A percentile compares a stretch with the other conserved stretches of the same genome.
Evolutionary conservation across 345 rosid genomes (phyloP).

Genomic region (Euphorbia lathyris): DNA sequence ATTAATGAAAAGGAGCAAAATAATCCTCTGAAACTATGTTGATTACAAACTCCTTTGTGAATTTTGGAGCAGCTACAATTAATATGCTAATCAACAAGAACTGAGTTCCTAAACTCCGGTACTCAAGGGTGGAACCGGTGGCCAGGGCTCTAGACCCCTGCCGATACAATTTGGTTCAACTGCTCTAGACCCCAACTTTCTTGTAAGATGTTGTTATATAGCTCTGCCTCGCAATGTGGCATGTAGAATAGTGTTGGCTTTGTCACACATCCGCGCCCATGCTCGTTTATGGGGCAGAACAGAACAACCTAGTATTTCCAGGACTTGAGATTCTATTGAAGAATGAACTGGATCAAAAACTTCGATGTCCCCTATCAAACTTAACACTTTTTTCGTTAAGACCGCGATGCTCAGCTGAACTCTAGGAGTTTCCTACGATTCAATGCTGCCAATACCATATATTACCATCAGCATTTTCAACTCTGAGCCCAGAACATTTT

Average conservation of each 20-base stretch:
- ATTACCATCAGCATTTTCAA: no score
- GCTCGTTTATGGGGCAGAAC: conserved; percentile 72
- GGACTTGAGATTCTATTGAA: conserved; percentile 53
- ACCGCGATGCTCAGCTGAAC: conserved; percentile 73
- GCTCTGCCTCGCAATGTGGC: conserved; percentile 98
- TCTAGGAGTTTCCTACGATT: conserved; percentile 66
- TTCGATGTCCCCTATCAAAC: conserved; percentile 68
- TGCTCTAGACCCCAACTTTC: conserved; percentile 56
- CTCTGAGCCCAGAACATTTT: conserved; percentile 65
- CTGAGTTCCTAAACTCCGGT: conserved; percentile 37
- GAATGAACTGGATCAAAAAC: conserved; percentile 85
- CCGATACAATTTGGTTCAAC: conserved; percentile 45
- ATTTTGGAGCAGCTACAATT: conserved; percentile 40
- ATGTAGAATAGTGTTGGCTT: conserved; percentile 77
- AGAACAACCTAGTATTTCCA: conserved; percentile 65
- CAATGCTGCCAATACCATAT: no score
- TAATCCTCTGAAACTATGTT: conserved; percentile 56
- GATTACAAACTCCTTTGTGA: conserved; percentile 48
- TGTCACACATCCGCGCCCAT: conserved; percentile 55
- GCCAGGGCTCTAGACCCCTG: no score
- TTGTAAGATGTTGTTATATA: conserved; percentile 58
- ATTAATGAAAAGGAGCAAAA: conserved; percentile 76
- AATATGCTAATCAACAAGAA: conserved; percentile 37
- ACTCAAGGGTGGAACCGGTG: no score
- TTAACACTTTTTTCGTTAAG: conserved; percentile 62